Percentiles rank a stretch among this genome's conserved stretches.
Evolutionary conservation across 305 asterid genomes (phyloP).

Genomic region (Fraxinus latifolia): DNA sequence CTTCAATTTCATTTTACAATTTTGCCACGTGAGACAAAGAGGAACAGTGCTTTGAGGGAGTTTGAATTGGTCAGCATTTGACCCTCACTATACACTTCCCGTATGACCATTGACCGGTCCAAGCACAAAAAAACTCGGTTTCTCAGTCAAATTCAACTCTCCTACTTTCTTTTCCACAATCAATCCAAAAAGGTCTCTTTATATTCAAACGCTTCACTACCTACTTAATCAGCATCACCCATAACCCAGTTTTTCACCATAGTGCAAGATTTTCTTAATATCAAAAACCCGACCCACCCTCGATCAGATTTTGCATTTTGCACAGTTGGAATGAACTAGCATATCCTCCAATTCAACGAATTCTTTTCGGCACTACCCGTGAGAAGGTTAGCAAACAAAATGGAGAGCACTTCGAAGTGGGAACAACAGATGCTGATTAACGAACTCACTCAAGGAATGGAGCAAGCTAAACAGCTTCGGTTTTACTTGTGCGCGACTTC

Average conservation of each 20-base stretch:
- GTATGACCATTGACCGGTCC: conserved; percentile 41
- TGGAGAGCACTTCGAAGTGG: conserved; percentile 48
- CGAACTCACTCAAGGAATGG: conserved; percentile 72
- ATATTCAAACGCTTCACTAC: conserved; percentile 27
- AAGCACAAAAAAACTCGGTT: conserved; percentile 44
- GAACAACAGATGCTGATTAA: conserved; percentile 47
- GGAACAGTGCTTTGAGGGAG: not conserved
- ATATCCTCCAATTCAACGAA: not conserved
- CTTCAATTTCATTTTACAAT: not conserved
- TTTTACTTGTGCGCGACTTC: conserved; percentile 42
- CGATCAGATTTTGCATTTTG: not conserved
- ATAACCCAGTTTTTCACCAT: conserved; percentile 12
- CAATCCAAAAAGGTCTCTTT: conserved; percentile 21
- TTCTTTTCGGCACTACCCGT: not conserved
- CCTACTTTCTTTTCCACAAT: conserved; percentile 28
- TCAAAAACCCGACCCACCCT: not conserved
- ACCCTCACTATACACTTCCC: conserved; percentile 9
- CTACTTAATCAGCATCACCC: conserved; percentile 23
- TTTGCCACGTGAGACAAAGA: not conserved
- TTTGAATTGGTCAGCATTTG: conserved; percentile 39
- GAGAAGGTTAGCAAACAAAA: conserved; percentile 11
- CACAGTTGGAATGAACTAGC: not conserved
- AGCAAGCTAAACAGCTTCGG: conserved; percentile 65
- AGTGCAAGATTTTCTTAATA: conserved; percentile 10
- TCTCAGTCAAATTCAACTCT: conserved; percentile 53